These are phyloP conservation scores for Sporothrix dimorphospora DNA, from an alignment of 2,329 filamentous ascomycete species.

Conservation along the genomic window DNA sequence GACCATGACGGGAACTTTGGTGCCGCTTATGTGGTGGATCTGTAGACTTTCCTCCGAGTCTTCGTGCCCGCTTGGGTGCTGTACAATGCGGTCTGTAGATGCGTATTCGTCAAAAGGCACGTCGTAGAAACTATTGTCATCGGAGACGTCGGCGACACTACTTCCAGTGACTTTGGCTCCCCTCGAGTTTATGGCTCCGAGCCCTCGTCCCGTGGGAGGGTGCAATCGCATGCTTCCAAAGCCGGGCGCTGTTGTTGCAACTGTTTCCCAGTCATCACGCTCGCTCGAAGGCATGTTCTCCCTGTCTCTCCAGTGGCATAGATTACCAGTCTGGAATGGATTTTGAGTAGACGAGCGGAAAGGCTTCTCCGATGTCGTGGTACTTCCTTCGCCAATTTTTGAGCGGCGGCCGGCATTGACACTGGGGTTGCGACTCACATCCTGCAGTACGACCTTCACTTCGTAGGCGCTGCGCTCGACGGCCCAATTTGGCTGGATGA, in stretches of 20 bases:
- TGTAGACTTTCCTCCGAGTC: conserved; percentile 31
- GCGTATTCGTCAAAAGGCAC: conserved; percentile 34
- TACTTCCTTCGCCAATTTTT: not conserved
- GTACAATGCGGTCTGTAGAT: conserved; percentile 39
- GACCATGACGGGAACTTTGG: conserved; percentile 38
- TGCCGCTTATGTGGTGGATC: conserved; percentile 34
- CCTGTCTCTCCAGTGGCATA: not conserved
- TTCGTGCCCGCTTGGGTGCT: conserved; percentile 33
- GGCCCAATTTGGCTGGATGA: conserved; percentile 31
- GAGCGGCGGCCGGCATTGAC: not conserved
- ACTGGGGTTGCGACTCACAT: not conserved
- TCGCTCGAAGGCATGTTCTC: conserved; percentile 37
- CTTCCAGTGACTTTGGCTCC: conserved; percentile 40
- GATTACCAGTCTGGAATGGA: not conserved
- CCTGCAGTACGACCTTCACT: conserved; percentile 36
- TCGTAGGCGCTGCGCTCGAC: conserved; percentile 30
- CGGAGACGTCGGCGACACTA: conserved; percentile 52
- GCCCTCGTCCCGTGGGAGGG: not conserved
- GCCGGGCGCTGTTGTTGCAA: conserved; percentile 40
- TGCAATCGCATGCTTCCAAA: conserved; percentile 35
- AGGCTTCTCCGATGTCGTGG: not conserved
- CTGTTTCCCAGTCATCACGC: conserved; percentile 47
- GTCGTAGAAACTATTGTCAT: conserved; percentile 36
- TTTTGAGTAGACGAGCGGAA: not conserved
- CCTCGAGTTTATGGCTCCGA: conserved; percentile 21